These are phyloP conservation scores for Hagleromyces aurorensis DNA, from an alignment of 805 yeast genomes.

Conservation along the genomic window DNA sequence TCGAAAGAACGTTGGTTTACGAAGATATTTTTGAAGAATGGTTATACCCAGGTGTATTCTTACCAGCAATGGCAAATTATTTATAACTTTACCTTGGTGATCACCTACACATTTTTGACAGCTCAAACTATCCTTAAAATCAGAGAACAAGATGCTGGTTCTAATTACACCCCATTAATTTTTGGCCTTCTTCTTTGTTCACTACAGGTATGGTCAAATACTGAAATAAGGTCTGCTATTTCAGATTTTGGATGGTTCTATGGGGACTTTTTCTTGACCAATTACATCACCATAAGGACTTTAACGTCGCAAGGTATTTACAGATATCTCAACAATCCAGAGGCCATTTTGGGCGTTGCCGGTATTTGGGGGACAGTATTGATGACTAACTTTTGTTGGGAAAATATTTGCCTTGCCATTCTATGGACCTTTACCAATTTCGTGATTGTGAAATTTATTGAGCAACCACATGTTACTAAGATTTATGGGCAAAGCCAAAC, in stretches of 20 bases:
- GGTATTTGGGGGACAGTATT: slow-evolving; percentile 70
- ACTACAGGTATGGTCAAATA: slow-evolving; percentile 62
- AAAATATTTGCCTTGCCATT: slow-evolving; percentile 43
- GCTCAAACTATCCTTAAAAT: slow-evolving; percentile 32
- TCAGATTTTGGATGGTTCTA: slow-evolving; percentile 88
- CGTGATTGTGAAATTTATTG: slow-evolving; percentile 63
- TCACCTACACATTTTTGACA: slow-evolving; percentile 49
- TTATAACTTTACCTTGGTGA: slow-evolving; percentile 43
- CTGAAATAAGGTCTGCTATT: slow-evolving; percentile 59
- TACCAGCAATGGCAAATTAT: slow-evolving; percentile 66
- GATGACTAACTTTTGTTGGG: slow-evolving; percentile 45
- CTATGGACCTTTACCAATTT: slow-evolving; percentile 63
- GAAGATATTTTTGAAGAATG: slow-evolving; percentile 53
- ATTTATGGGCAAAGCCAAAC: slow-evolving; percentile 60
- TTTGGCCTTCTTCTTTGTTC: slow-evolving; percentile 48
- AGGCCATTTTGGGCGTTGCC: slow-evolving; percentile 66
- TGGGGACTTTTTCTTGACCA: slow-evolving; percentile 73
- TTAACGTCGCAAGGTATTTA: slow-evolving; percentile 75
- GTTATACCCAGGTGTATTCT: slow-evolving; percentile 55
- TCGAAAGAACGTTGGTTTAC: slow-evolving; percentile 57
- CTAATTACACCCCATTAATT: slow-evolving; percentile 37
- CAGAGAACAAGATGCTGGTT: slow-evolving; percentile 14
- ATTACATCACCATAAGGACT: slow-evolving; percentile 38
- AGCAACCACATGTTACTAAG: slow-evolving; percentile 68
- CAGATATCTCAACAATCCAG: slow-evolving; percentile 76